A percentile compares a stretch with the other conserved stretches of the same genome.
These are phyloP conservation scores for Exserohilum turcica DNA, from an alignment of 2,329 filamentous ascomycete genomes.

Conservation along the genomic window DNA sequence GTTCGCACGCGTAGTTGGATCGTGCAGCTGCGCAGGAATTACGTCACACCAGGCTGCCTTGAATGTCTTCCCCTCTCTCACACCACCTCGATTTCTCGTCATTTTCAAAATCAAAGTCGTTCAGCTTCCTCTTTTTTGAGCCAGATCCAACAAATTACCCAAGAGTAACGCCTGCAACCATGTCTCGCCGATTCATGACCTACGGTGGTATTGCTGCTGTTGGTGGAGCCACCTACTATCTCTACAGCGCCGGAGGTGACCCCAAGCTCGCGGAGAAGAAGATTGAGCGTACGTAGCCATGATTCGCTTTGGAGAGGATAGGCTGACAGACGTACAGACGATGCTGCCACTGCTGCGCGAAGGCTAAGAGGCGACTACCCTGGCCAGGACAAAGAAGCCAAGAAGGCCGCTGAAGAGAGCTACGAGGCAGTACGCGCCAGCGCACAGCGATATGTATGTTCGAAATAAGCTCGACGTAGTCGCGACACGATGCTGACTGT, in stretches of 20 bases:
- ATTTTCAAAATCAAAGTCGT: conserved; percentile 9
- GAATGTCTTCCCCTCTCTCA: conserved; percentile 32
- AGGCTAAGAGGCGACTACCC: conserved; percentile 70
- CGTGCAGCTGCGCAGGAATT: conserved; percentile 29
- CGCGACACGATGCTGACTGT: conserved; percentile 19
- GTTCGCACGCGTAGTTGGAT: conserved; percentile 17
- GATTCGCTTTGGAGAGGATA: not conserved
- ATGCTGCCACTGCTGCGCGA: conserved; percentile 71
- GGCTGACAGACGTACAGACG: conserved; percentile 62
- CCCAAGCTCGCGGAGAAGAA: conserved; percentile 84
- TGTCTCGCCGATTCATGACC: conserved; percentile 36
- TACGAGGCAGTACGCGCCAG: conserved; percentile 53
- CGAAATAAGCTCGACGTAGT: not conserved
- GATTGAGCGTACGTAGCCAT: conserved; percentile 70
- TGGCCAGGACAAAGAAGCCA: conserved; percentile 64
- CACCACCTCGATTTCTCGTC: conserved; percentile 4
- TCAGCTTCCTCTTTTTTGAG: conserved; percentile 6
- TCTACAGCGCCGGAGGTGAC: conserved; percentile 83
- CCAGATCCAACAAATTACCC: conserved; percentile 8
- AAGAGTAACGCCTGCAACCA: conserved; percentile 17
- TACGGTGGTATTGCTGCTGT: conserved; percentile 51
- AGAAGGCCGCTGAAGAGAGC: conserved; percentile 65
- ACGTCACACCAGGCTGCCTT: conserved; percentile 36
- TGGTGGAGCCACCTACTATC: conserved; percentile 78
- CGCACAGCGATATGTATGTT: conserved; percentile 46